Evolutionary conservation across 495 filamentous ascomycete species (phyloP), one percentile per base, ranked within the genome.

Genomic region (Astrothelium macrocarpum): DNA sequence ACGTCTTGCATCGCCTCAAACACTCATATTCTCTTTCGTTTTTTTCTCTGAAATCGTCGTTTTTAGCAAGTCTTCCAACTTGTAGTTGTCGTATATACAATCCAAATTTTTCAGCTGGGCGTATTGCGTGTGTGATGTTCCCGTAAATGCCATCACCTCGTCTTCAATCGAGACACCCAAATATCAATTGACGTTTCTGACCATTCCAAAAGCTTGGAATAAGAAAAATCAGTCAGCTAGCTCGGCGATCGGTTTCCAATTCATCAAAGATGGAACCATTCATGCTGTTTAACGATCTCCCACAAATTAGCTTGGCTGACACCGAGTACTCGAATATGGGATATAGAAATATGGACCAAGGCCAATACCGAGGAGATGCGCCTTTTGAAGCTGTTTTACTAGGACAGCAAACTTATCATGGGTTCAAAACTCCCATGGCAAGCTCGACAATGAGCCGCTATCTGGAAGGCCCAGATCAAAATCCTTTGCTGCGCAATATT

Each of bases 231-330:
- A 56, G 20, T 49, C 43, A 18, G 2, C 23, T 11, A 56, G 9
- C 25, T 26, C 9, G 2, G 9, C 29, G 3, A 10, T 56, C 20
- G 16, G n/a, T 9, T 56, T 56, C 23, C 11, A 28, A 9, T 2
- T 20, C 10, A 3, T 20, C 29, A 18, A 26, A 5, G 7, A 62
- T 62, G 60, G 60, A 62, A 29, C 25, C 5, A 4, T 29, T 49
- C 34, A 39, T 32, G 60, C 14, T 49, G 20, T 62, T 62, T 31
- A n/a, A 49, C 16, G 60, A 62, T 49, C 34, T 62, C 34, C 60
- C 60, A 49, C n/a, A 29, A 10, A 62, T 62, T 20, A 32, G 29
- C 28, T 32, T n/a, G 34, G 25, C 26, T 39, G 9, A 62, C 20
- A 10, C 28, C 34, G 60, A 32, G 18, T 49, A 11, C 28, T 1